These are phyloP conservation scores for Leishmania mexicana DNA, from an alignment of 208 protist species.

Conservation along the genomic window DNA sequence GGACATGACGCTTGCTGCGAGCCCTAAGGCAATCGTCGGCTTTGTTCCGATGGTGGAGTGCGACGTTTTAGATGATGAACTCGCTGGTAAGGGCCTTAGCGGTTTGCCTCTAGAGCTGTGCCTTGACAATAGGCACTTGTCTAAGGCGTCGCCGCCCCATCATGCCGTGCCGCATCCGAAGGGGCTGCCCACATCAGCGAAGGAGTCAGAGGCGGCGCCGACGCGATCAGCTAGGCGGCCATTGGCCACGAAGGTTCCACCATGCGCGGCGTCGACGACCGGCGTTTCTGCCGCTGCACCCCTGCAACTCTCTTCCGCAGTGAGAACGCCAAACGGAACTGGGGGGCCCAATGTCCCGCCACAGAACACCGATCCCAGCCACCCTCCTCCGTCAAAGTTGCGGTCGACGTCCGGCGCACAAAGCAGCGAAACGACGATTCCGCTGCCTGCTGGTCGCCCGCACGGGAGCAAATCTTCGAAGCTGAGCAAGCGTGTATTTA, in stretches of 20 bases:
- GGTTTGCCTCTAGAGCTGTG: conserved; percentile 2
- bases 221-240: not conserved
- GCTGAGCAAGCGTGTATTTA: not conserved
- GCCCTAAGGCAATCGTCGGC: conserved; percentile 14
- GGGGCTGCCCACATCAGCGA: not conserved
- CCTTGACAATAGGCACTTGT: not conserved
- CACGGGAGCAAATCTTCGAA: not conserved
- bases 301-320: not conserved
- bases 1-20: conserved; percentile 1
- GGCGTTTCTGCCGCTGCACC: not conserved
- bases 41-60: conserved; percentile 25
- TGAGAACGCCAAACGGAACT: not conserved
- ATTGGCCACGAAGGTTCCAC: not conserved
- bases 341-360: not conserved
- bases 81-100: conserved; percentile 10
- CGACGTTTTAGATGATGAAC: conserved; percentile 31
- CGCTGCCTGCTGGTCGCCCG: not conserved
- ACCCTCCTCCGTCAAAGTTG: not conserved
- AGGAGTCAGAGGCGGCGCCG: not conserved
- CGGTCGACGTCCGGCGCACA: not conserved
- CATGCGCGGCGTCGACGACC: not conserved
- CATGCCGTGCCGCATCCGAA: not conserved
- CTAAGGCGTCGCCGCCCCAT: not conserved
- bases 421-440: no score
- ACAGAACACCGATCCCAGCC: not conserved